Conservation (phyloP, 2,329 filamentous ascomycete species). For the Epichloe elymi region DNA sequence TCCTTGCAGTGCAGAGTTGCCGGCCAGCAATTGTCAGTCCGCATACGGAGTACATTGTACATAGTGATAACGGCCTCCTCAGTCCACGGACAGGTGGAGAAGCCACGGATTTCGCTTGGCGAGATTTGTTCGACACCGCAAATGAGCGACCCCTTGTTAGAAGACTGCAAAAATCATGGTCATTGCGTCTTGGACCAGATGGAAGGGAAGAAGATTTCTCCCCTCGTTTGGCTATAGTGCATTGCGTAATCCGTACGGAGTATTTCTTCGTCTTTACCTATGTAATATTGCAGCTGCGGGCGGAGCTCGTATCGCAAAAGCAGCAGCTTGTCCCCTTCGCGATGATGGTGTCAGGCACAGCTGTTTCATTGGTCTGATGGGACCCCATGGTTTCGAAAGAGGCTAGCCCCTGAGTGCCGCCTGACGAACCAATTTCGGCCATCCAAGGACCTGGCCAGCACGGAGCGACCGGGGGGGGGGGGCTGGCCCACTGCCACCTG, state of each 20-base stretch:
- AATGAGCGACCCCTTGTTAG: too few relatives aligned
- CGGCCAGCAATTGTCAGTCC: neutral
- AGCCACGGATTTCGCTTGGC: neutral
- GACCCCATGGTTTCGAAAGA: neutral
- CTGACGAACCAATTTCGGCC: neutral
- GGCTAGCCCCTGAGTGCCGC: neutral
- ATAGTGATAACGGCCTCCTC: too few relatives aligned
- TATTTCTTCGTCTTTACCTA: neutral
- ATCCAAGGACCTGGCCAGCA: neutral
- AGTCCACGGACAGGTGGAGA: neutral
- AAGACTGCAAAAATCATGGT: too few relatives aligned
- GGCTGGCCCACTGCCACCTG: neutral
- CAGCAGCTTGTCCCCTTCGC: neutral
- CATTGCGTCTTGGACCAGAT: too few relatives aligned
- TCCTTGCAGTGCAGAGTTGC: neutral
- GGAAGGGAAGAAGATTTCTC: too few relatives aligned
- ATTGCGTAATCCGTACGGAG: too few relatives aligned
- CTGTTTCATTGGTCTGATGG: neutral
- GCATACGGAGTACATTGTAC: neutral
- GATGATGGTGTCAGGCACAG: neutral
- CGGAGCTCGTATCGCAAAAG: neutral
- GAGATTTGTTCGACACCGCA: neutral
- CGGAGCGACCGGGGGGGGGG: too few relatives aligned
- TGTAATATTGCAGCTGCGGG: neutral
- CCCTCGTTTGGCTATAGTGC: too few relatives aligned